Evolutionary conservation across 208 protist species (phyloP).

Genomic region (Crithidia sp.): DNA sequence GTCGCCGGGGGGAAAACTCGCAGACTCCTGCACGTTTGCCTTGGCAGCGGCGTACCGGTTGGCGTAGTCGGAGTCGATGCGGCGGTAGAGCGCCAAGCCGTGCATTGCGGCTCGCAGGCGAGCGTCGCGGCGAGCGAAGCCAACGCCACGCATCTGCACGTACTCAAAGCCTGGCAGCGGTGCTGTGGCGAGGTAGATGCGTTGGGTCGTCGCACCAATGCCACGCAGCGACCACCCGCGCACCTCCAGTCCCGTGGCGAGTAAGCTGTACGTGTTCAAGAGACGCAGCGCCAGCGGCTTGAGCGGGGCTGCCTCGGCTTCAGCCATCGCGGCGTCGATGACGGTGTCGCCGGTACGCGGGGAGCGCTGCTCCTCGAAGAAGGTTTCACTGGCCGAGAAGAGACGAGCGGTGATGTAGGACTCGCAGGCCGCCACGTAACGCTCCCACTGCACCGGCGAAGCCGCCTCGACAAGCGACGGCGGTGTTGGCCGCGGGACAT

Average conservation of each 20-base stretch:
- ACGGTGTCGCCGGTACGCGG: constrained; percentile 71
- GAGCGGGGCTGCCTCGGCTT: constrained; percentile 46
- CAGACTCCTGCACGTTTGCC: too few relatives aligned
- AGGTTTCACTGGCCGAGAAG: constrained; percentile 51
- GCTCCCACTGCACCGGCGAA: constrained; percentile 42
- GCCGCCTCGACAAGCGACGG: background rate
- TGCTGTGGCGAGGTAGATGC: constrained; percentile 62
- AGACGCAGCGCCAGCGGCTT: background rate
- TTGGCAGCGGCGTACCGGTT: constrained; percentile 7
- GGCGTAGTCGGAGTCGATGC: constrained; percentile 77
- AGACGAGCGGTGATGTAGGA: constrained; percentile 57
- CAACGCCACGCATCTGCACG: constrained; percentile 67
- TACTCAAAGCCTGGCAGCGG: constrained; percentile 71
- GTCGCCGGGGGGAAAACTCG: background rate
- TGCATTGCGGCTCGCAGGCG: constrained; percentile 83
- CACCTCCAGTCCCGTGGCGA: constrained; percentile 21
- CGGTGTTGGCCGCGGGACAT: background rate
- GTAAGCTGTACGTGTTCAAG: constrained; percentile 58
- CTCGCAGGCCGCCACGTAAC: constrained; percentile 70
- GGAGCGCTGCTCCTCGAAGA: constrained; percentile 61
- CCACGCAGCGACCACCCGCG: constrained; percentile 45
- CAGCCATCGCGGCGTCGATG: constrained; percentile 64
- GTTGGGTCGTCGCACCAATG: constrained; percentile 54
- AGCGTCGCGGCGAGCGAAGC: constrained; percentile 52
- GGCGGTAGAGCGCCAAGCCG: constrained; percentile 65